Base-by-base conservation (phyloP, 805 yeast species). In the Zygoascus biomembranicola region DNA sequence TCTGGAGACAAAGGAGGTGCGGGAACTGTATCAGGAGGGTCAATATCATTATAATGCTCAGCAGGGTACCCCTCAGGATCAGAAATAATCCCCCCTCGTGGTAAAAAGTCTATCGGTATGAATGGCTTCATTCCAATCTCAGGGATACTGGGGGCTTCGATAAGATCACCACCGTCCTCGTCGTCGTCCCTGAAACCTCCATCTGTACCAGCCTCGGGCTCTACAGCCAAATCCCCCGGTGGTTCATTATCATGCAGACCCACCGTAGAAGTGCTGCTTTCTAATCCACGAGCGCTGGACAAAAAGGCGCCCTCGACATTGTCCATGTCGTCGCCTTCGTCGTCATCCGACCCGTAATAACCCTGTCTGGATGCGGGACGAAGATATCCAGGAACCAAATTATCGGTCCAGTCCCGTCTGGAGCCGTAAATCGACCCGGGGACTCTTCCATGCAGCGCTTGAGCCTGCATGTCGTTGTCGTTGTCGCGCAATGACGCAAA, bases 401-500 rank as follows among this genome's bases (percentile, higher is more conserved):
- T 39, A 14, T 58, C 52, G 16, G 56, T 43, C 58, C 58, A 54
- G 51, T 50, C 47, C 4, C 51, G 10, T 20, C 51, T 39, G 44
- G 54, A 51, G 26, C 51, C 56, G 26, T 56, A 56, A 31, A 58
- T 26, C 16, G 61, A 32, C 45, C 57, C 35, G 47, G 55, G 50
- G 48, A 52, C 31, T 46, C 61, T 31, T 52, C 52, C 8, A 52
- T 59, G 47, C 52, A 57, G 18, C 13, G 45, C 11, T 13, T 41
- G 32, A 16, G 42, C 8, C 5, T n/a, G 32, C 4, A 3, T 43
- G 23, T 51, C 55, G 39, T 53, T 53, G 42, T 52, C 54, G 39
- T 63, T 59, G n/a, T 63, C 64, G 28, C 53, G 53, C 11, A 63
- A 53, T 13, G 66, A 57, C 46, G 54, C 57, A 56, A 65, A 65